Evolutionary conservation across 2,329 filamentous ascomycete species (phyloP).

Genomic region (Ascocoryne sarcoides): DNA sequence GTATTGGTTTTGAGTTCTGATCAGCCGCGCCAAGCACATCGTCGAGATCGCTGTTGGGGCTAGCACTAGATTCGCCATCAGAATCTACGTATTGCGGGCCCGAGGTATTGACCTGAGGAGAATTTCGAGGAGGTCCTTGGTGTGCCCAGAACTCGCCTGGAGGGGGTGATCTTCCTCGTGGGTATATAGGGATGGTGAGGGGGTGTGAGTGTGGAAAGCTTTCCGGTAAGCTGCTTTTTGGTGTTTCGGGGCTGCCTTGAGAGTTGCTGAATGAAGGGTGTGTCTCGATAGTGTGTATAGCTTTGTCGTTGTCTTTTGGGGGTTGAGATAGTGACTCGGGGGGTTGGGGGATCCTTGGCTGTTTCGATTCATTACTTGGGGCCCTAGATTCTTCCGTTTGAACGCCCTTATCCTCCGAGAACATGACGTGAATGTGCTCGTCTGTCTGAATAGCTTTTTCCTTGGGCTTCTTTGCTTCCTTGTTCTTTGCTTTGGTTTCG

Average conservation of each 20-base stretch:
- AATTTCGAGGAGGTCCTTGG: constrained; percentile 4
- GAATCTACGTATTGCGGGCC: constrained; percentile 28
- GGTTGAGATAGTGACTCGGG: not conserved
- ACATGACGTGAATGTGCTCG: constrained; percentile 7
- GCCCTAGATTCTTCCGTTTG: constrained; percentile 19
- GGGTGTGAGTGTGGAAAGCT: constrained; percentile 4
- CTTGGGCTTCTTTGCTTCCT: constrained; percentile 30
- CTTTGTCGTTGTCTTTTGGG: constrained; percentile 18
- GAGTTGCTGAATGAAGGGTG: constrained; percentile 10
- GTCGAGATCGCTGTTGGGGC: constrained; percentile 51
- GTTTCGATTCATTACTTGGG: constrained; percentile 3
- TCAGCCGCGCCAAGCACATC: constrained; percentile 51
- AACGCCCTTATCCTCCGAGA: constrained; percentile 16
- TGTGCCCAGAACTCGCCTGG: not conserved
- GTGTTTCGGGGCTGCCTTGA: constrained; percentile 19
- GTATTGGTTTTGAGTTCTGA: constrained; percentile 42
- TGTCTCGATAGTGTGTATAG: constrained; percentile 17
- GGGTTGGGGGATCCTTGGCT: not conserved
- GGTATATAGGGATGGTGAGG: constrained; percentile 2
- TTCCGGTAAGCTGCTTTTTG: constrained; percentile 14
- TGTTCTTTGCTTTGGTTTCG: constrained; percentile 32
- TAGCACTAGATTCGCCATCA: constrained; percentile 49
- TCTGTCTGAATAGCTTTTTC: constrained; percentile 20
- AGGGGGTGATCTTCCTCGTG: constrained; percentile 5
- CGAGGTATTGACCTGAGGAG: constrained; percentile 17